Evolutionary conservation across 768 basidiomycete species (phyloP).

Genomic region (Steccherinum ochraceum): DNA sequence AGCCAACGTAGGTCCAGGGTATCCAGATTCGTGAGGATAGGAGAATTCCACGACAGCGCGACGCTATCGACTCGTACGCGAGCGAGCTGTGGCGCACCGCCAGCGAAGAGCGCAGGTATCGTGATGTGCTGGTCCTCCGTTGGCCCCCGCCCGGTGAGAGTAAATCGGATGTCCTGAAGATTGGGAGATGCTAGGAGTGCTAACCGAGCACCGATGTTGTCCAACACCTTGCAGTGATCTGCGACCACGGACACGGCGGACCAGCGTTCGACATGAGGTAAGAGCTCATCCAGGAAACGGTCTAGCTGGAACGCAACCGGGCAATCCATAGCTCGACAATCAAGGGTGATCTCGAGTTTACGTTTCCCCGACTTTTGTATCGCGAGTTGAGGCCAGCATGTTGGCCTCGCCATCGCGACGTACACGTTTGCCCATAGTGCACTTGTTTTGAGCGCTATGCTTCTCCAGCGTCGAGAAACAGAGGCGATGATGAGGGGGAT

Average conservation of each 20-base stretch:
- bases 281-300: slow-evolving; percentile 6
- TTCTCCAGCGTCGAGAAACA: slow-evolving; percentile 17
- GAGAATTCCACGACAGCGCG: slow-evolving; percentile 13
- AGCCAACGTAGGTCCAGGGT: slow-evolving; percentile 19
- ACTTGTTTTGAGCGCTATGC: slow-evolving; percentile 12
- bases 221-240: slow-evolving; percentile 11
- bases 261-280: slow-evolving; percentile 15
- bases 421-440: slow-evolving; percentile 17
- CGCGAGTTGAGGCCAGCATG: slow-evolving; percentile 12
- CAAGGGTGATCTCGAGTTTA: slow-evolving; percentile 16
- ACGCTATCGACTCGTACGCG: slow-evolving; percentile 17
- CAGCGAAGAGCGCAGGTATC: slow-evolving; percentile 13
- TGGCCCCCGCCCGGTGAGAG: slow-evolving; percentile 12
- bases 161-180: slow-evolving; percentile 16
- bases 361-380: slow-evolving; percentile 11
- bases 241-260: slow-evolving; percentile 14
- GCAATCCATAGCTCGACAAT: slow-evolving; percentile 10
- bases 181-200: slow-evolving; percentile 9
- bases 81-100: slow-evolving; percentile 16
- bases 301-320: slow-evolving; percentile 12
- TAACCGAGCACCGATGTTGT: slow-evolving; percentile 11
- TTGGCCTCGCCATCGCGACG: slow-evolving; percentile 12
- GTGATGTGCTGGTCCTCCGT: slow-evolving; percentile 15
- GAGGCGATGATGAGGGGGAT: slow-evolving; percentile 16
- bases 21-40: slow-evolving; percentile 11